phyloP scores from a whole-genome alignment of 106 monocot species.

The Vanilla planifolia region DNA sequence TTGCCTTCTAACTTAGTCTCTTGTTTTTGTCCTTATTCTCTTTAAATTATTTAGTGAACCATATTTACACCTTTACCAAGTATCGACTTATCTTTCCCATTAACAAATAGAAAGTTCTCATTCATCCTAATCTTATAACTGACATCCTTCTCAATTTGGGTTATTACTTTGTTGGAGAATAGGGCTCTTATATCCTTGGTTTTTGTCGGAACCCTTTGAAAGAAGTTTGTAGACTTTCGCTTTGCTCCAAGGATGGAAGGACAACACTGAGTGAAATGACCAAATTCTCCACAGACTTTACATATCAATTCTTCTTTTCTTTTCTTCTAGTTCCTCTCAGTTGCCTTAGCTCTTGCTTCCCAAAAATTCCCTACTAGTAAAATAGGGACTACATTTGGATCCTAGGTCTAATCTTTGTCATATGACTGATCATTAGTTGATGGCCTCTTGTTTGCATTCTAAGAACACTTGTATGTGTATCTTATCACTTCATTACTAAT shows the following conservation, averaged over 20 bases:
- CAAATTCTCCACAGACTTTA: slow-evolving; percentile 87
- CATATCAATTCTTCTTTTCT: slow-evolving; percentile 98
- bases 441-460: slow-evolving; percentile 39
- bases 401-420: slow-evolving; percentile 51
- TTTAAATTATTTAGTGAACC: slow-evolving; percentile 85
- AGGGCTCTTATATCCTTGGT: slow-evolving; percentile 74
- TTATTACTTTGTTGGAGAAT: slow-evolving; percentile 73
- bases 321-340: slow-evolving; percentile 91
- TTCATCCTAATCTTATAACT: slow-evolving; percentile 95
- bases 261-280: slow-evolving; percentile 99
- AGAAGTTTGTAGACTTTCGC: slow-evolving; percentile 79
- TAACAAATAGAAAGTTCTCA: slow-evolving; percentile 89
- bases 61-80: slow-evolving; percentile 88
- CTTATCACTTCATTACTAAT: no score
- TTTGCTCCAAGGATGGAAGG: slow-evolving; percentile 88
- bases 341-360: slow-evolving; percentile 98
- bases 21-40: slow-evolving; percentile 47
- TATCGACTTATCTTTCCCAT: slow-evolving; percentile 76
- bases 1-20: slow-evolving; percentile 20
- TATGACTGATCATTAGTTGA: slow-evolving; percentile 29
- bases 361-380: slow-evolving; percentile 94
- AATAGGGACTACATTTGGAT: slow-evolving; percentile 96
- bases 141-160: slow-evolving; percentile 75
- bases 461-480: no score
- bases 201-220: slow-evolving; percentile 86